Evolutionary conservation across 805 yeast genomes (phyloP), one percentile per base, ranked within the genome.

Genomic region (Metschnikowia henanensis): DNA sequence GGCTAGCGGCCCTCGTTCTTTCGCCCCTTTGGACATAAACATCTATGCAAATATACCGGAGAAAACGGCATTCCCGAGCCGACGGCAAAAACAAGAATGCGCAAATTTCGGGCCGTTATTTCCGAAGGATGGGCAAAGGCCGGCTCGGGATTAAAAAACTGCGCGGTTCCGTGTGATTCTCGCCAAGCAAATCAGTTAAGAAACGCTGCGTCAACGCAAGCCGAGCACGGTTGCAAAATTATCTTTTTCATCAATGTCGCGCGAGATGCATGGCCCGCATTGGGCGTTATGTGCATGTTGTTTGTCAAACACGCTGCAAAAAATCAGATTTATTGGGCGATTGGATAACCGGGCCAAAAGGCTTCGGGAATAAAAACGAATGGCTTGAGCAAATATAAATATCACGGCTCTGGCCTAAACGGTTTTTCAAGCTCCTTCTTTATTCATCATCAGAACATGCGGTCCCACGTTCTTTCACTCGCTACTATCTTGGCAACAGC

Each of bases 181-280:
- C 7, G 41, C 31, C 36, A 37, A 37, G 29, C 23, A 12, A 30
- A 26, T 30, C 21, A 21, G 4, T 30, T 37, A 29, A 10, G 22
- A 15, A 16, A 22, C 5, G 20, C n/a, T 37, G 35, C 40, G 30
- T 37, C n/a, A 23, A n/a, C 9, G 2, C 4, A 16, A 12, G 8
- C 23, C 23, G n/a, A 22, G 9, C 16, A 7, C 18, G 13, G 25
- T 22, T 22, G 25, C 9, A 9, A 37, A 21, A 25, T 40, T 33
- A 40, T 40, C 43, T 40, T 40, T 40, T 40, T 40, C 43, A 40
- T 40, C 43, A 31, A 34, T 40, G 35, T 29, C 43, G 43, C 38
- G 12, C 34, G 28, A 12, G 38, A 33, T 29, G 38, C 38, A 18
- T 33, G 6, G 12, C 12, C 20, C 12, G 30, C 30, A 28, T 28